These are phyloP conservation scores for Daldinia sp. DNA, from an alignment of 2,329 filamentous ascomycete species.

Conservation along the genomic window DNA sequence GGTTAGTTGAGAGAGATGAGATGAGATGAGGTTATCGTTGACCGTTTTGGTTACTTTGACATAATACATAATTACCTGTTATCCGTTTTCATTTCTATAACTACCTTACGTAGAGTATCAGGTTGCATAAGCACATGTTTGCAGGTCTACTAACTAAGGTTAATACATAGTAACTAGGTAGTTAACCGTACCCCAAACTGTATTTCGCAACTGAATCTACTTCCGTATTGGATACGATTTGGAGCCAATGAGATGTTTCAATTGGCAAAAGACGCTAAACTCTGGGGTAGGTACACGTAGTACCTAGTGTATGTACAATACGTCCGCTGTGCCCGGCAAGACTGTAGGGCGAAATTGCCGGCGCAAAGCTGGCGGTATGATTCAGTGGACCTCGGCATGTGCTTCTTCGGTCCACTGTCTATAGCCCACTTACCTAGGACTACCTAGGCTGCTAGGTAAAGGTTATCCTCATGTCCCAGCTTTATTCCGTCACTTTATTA, in stretches of 20 bases:
- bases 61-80: no score
- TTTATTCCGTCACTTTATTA: constrained; percentile 35
- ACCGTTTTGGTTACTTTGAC: not conserved
- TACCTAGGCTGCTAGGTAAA: no score
- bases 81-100: not conserved
- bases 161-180: no score
- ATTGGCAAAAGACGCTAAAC: constrained; percentile 15
- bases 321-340: constrained; percentile 28
- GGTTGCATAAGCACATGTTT: no score
- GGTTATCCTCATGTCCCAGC: constrained; percentile 5
- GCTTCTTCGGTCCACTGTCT: constrained; percentile 21
- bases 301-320: no score
- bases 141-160: no score
- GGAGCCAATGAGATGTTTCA: constrained; percentile 18
- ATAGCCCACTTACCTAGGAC: no score
- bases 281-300: not conserved
- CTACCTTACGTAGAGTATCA: no score
- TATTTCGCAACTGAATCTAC: not conserved
- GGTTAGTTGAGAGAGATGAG: not conserved
- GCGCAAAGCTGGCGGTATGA: constrained; percentile 18
- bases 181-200: not conserved
- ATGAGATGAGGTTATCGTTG: not conserved
- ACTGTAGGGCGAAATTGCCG: constrained; percentile 33
- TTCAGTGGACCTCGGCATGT: constrained; percentile 38
- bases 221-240: not conserved